These are phyloP conservation scores for Xylariaceae sp. DNA, from an alignment of 2,329 filamentous ascomycete species.

Conservation along the genomic window DNA sequence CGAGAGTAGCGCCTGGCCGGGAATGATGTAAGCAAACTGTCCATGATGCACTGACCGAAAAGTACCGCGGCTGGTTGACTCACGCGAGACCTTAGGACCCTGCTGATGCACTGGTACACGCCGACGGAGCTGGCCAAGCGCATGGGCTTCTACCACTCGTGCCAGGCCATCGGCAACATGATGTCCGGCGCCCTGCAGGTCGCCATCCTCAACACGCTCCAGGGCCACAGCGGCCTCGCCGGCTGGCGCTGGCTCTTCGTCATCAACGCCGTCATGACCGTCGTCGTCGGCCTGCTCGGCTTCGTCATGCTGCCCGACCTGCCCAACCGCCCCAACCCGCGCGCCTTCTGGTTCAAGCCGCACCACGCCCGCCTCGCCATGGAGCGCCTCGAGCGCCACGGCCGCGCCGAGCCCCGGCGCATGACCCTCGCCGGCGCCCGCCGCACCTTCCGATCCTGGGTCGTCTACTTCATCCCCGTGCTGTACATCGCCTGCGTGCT, in stretches of 20 bases:
- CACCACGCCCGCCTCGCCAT: constrained; percentile 38
- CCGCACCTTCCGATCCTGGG: constrained; percentile 35
- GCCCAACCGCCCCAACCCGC: constrained; percentile 34
- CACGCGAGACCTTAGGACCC: too few relatives aligned
- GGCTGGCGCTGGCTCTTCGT: constrained; percentile 53
- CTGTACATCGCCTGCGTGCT: constrained; percentile 42
- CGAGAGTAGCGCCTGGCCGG: constrained; percentile 36
- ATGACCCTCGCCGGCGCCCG: constrained; percentile 39
- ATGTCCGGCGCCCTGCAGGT: constrained; percentile 51
- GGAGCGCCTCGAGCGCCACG: constrained; percentile 38
- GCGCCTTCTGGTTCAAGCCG: constrained; percentile 41
- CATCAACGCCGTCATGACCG: constrained; percentile 52
- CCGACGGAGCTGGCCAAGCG: constrained; percentile 44
- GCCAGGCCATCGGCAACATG: constrained; percentile 48
- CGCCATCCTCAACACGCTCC: constrained; percentile 48
- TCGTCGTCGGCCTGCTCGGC: constrained; percentile 46
- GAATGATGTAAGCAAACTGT: too few relatives aligned
- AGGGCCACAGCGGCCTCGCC: constrained; percentile 41
- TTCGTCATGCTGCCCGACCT: constrained; percentile 44
- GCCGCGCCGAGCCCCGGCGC: constrained; percentile 40
- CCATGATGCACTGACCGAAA: too few relatives aligned
- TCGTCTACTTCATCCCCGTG: constrained; percentile 40
- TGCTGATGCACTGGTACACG: constrained; percentile 38
- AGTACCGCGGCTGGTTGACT: too few relatives aligned
- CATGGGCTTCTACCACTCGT: constrained; percentile 49